Conservation (phyloP, 148 eudicot species). For the Pouteria glomerata region DNA sequence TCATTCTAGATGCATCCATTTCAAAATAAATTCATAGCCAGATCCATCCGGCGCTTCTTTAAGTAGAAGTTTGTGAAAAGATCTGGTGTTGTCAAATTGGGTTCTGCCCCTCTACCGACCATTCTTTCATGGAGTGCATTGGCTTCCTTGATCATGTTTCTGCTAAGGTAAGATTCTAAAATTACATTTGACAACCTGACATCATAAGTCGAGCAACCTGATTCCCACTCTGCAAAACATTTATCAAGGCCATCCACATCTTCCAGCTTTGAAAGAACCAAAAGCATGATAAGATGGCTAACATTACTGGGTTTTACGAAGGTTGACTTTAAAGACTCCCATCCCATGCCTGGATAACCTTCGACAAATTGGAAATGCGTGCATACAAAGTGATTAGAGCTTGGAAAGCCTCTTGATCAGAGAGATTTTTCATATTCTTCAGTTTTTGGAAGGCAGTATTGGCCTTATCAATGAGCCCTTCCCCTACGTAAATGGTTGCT, state of each 20-base stretch:
- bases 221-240: conserved; percentile 45
- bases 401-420: conserved; percentile 24
- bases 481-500: conserved; percentile 36
- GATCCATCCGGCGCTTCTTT: conserved; percentile 28
- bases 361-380: conserved; percentile 21
- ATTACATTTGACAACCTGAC: conserved; percentile 41
- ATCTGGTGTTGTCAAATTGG: conserved; percentile 31
- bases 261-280: conserved; percentile 38
- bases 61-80: conserved; percentile 25
- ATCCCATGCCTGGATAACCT: conserved; percentile 42
- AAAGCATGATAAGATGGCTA: conserved; percentile 43
- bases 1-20: conserved; percentile 24
- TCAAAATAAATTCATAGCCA: conserved; percentile 41
- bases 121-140: conserved; percentile 24
- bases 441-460: conserved; percentile 25
- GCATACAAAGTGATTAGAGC: conserved; percentile 34
- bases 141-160: conserved; percentile 43
- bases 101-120: conserved; percentile 20
- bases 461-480: conserved; percentile 35
- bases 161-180: conserved; percentile 37
- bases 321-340: conserved; percentile 34
- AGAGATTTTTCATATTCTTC: conserved; percentile 22
- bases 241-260: conserved; percentile 36
- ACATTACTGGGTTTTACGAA: conserved; percentile 27
- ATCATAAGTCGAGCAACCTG: conserved; percentile 30